Percentiles rank a stretch among this genome's conserved stretches.
phyloP scores from a whole-genome alignment of 1,284 basidiomycete species.

The Vanrija pseudolonga region DNA sequence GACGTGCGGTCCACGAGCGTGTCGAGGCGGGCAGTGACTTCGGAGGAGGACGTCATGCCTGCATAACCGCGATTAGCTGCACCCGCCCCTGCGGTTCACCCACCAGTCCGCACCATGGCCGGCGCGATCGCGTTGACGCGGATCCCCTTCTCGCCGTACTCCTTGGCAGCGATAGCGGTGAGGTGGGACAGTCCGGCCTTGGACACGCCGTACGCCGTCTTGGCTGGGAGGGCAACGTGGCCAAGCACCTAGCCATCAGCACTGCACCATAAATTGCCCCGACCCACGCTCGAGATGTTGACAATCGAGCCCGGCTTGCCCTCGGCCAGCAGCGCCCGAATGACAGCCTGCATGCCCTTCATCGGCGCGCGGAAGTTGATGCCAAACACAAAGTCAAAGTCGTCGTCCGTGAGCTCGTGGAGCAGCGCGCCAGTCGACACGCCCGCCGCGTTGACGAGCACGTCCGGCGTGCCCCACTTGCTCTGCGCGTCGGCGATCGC shows the following conservation, averaged over 20 bases:
- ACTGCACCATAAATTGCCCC: too few relatives aligned
- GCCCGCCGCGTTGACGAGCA: slow-evolving; percentile 7
- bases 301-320: slow-evolving; percentile 3
- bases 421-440: background rate
- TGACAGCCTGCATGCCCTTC: slow-evolving; percentile 5
- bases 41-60: slow-evolving; percentile 1
- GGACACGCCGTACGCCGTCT: slow-evolving; percentile 2
- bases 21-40: background rate
- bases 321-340: background rate
- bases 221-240: background rate
- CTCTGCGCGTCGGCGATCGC: too few relatives aligned
- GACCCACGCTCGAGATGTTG: slow-evolving; percentile 6
- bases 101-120: background rate
- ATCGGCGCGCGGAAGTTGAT: slow-evolving; percentile 4
- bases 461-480: background rate
- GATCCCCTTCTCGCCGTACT: slow-evolving; percentile 4
- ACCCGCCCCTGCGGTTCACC: background rate
- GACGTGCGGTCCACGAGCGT: background rate
- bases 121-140: slow-evolving; percentile 3
- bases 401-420: too few relatives aligned
- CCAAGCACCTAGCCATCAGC: slow-evolving; percentile 2
- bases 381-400: background rate
- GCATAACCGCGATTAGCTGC: background rate
- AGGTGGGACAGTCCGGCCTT: slow-evolving; percentile 4
- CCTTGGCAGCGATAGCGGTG: background rate